Percentiles rank a stretch among this genome's conserved stretches.
phyloP scores from a whole-genome alignment of 331 rosid species.

The Malus hybrid region DNA sequence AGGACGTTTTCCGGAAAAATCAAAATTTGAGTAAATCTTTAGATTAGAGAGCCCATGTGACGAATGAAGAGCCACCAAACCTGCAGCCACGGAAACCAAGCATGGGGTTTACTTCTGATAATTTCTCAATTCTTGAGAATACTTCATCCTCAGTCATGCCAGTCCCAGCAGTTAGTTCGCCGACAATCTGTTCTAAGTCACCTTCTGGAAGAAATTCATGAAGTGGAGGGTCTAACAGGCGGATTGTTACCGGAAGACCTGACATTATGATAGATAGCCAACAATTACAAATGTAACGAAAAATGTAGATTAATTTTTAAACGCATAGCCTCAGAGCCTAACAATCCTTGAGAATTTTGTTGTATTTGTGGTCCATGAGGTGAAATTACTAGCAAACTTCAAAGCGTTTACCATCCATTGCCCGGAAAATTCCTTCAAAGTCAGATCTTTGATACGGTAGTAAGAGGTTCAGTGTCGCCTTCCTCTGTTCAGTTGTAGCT shows the following conservation, averaged over 20 bases:
- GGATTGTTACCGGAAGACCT: slow-evolving; percentile 95
- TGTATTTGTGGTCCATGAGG: too few relatives aligned
- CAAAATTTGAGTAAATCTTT: neutral
- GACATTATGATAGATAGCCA: neutral
- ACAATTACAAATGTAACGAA: neutral
- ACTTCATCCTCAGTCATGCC: slow-evolving; percentile 92
- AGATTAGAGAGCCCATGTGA: neutral
- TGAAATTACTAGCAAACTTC: neutral
- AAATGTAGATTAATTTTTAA: neutral
- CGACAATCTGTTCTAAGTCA: slow-evolving; percentile 71
- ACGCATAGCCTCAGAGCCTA: neutral
- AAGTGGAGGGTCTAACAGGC: slow-evolving; percentile 96
- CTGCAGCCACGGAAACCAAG: slow-evolving; percentile 99
- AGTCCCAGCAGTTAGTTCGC: slow-evolving; percentile 70
- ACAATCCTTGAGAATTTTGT: too few relatives aligned
- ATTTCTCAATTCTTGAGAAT: slow-evolving; percentile 65
- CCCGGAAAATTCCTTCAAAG: slow-evolving; percentile 92
- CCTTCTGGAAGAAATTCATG: slow-evolving; percentile 99
- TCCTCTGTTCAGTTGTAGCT: slow-evolving; percentile 60
- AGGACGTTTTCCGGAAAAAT: too few relatives aligned
- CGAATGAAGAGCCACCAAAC: slow-evolving; percentile 23
- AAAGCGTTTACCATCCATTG: slow-evolving; percentile 72
- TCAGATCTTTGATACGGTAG: slow-evolving; percentile 96
- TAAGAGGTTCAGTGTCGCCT: slow-evolving; percentile 67
- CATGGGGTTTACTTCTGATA: slow-evolving; percentile 98